Conservation (phyloP, 805 yeast species). For the Saturnispora ahearnii region DNA sequence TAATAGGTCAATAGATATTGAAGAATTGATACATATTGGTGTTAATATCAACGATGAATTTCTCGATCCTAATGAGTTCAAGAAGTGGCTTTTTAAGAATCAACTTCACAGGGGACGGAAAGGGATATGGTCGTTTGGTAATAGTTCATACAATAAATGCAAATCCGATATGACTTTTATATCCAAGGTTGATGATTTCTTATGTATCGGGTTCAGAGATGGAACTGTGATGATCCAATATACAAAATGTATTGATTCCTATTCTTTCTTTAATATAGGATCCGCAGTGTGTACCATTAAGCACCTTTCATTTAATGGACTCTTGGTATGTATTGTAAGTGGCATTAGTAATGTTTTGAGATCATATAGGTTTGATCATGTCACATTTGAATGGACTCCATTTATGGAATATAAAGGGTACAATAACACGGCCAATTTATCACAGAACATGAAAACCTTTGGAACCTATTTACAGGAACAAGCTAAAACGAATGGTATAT, state of each 20-base stretch:
- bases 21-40: neutral
- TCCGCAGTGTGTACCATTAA: slow-evolving; percentile 5
- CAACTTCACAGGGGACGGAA: neutral
- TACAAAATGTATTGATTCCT: neutral
- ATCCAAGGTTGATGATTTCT: neutral
- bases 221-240: slow-evolving; percentile 6
- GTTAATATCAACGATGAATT: neutral
- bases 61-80: neutral
- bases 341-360: slow-evolving; percentile 3
- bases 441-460: slow-evolving; percentile 1
- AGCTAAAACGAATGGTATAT: neutral
- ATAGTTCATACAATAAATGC: neutral
- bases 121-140: neutral
- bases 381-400: neutral
- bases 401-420: slow-evolving; percentile 8
- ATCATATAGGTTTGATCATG: slow-evolving; percentile 4
- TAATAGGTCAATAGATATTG: neutral
- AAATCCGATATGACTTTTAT: slow-evolving; percentile 8
- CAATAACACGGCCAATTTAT: slow-evolving; percentile 1
- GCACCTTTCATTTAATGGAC: neutral
- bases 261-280: neutral
- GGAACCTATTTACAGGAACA: no score
- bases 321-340: slow-evolving; percentile 5
- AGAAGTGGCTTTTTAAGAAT: neutral
- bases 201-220: slow-evolving; percentile 9